phyloP scores from a whole-genome alignment of 192 early-diverging fungal genomes.

The Rhizophagus prolifer region DNA sequence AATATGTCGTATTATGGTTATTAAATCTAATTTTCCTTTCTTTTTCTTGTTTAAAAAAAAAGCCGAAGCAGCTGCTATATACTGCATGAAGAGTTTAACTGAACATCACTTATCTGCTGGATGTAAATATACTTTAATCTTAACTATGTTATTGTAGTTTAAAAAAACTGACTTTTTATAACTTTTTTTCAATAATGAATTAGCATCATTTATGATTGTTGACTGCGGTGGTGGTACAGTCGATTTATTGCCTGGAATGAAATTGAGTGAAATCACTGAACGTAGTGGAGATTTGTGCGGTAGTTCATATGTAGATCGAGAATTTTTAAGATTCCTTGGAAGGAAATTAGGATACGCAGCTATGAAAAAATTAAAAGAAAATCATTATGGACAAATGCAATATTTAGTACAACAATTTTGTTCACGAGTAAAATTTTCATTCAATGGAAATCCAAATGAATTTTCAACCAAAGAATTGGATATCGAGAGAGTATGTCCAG shows the following conservation, averaged over 20 bases:
- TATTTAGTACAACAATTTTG: constrained; percentile 30
- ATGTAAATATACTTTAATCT: constrained; percentile 12
- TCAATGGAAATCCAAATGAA: constrained; percentile 19
- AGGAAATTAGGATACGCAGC: constrained; percentile 43
- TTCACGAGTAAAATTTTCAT: constrained; percentile 17
- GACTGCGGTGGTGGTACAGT: constrained; percentile 49
- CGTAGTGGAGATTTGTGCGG: constrained; percentile 43
- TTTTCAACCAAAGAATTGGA: constrained; percentile 15
- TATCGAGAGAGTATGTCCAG: constrained; percentile 29
- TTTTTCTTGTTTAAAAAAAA: not conserved
- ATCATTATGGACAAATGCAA: constrained; percentile 32
- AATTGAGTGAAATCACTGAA: constrained; percentile 38
- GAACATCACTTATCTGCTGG: constrained; percentile 18
- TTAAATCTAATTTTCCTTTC: not conserved
- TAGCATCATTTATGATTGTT: constrained; percentile 43
- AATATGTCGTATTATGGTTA: not conserved
- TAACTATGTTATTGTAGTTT: not conserved
- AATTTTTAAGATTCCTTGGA: constrained; percentile 47
- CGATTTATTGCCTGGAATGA: constrained; percentile 37
- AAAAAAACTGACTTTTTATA: not conserved
- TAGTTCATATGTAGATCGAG: constrained; percentile 48
- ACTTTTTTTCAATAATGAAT: not conserved
- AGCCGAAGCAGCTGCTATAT: constrained; percentile 29
- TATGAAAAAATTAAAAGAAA: constrained; percentile 38
- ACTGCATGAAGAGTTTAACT: constrained; percentile 20